phyloP scores from a whole-genome alignment of 2,329 filamentous ascomycete genomes.

The Aspergillus melleus region DNA sequence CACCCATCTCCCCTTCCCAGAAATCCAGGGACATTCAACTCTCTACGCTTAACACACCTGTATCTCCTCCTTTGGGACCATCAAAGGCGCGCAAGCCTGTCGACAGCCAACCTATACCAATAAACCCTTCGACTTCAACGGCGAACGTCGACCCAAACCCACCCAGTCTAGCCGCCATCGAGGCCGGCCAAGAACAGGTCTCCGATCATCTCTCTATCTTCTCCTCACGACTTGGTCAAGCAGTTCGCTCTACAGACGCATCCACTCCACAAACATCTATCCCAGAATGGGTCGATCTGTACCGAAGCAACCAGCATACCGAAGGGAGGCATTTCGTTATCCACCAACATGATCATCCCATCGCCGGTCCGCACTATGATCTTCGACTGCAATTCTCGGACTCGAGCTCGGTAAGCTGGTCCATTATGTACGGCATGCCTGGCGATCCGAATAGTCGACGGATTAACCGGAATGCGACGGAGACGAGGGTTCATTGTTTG shows the following conservation, averaged over 20 bases:
- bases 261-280: constrained; percentile 40
- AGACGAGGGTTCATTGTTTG: constrained; percentile 62
- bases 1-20: neutral
- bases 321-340: constrained; percentile 64
- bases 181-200: constrained; percentile 52
- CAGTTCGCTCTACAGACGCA: constrained; percentile 23
- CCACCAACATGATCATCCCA: constrained; percentile 71
- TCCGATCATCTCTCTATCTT: constrained; percentile 52
- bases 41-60: constrained; percentile 22
- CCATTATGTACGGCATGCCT: constrained; percentile 63
- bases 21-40: neutral
- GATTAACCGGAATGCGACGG: constrained; percentile 60
- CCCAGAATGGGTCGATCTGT: constrained; percentile 46
- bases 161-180: constrained; percentile 45
- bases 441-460: constrained; percentile 57
- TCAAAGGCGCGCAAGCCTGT: neutral
- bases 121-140: neutral
- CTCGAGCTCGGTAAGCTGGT: constrained; percentile 64
- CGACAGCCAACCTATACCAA: neutral
- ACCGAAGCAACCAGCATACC: constrained; percentile 47
- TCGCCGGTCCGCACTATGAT: constrained; percentile 69
- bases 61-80: constrained; percentile 29
- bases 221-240: constrained; percentile 40
- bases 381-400: constrained; percentile 68
- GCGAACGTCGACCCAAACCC: neutral